These are phyloP conservation scores for Eimeria brunetti DNA, from an alignment of 169 alveolate genomes.

Conservation along the genomic window DNA sequence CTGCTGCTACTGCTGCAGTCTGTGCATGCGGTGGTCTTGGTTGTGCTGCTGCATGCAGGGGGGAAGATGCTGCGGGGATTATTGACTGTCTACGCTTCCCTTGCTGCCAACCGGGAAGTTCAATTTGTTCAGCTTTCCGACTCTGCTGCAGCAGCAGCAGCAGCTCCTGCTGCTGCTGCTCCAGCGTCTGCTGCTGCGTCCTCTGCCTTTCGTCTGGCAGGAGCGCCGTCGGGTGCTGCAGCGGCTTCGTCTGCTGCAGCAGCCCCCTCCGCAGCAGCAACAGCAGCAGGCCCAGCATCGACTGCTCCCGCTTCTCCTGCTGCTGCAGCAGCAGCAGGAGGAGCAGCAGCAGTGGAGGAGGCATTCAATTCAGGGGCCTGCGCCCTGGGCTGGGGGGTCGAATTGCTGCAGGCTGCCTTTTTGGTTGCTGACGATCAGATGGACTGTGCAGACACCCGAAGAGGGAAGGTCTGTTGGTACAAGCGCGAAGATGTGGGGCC, in stretches of 20 bases:
- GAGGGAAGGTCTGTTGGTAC: constrained; percentile 82
- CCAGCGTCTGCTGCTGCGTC: neutral
- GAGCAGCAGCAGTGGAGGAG: constrained; percentile 30
- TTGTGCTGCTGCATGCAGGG: constrained; percentile 67
- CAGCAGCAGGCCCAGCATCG: neutral
- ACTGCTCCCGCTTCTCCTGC: too few relatives aligned
- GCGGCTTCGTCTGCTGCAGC: neutral
- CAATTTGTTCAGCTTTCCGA: neutral
- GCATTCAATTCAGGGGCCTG: constrained; percentile 18
- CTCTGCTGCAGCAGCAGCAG: constrained; percentile 24
- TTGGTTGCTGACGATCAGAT: constrained; percentile 83
- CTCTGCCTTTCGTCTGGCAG: neutral
- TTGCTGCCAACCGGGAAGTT: constrained; percentile 30
- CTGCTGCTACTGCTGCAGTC: neutral
- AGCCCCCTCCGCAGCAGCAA: neutral
- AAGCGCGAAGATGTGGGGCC: constrained; percentile 65
- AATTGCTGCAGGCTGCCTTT: constrained; percentile 82
- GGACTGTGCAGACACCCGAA: constrained; percentile 81
- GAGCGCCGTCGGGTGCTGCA: constrained; percentile 25
- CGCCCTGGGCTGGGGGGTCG: constrained; percentile 82
- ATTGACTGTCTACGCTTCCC: constrained; percentile 76
- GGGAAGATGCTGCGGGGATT: constrained; percentile 83
- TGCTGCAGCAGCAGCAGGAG: constrained; percentile 30
- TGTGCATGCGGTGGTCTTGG: neutral
- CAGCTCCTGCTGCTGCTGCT: constrained; percentile 9